Conservation (phyloP, 1,284 basidiomycete genomes). For the Cutaneotrichosporon cyanovorans region DNA sequence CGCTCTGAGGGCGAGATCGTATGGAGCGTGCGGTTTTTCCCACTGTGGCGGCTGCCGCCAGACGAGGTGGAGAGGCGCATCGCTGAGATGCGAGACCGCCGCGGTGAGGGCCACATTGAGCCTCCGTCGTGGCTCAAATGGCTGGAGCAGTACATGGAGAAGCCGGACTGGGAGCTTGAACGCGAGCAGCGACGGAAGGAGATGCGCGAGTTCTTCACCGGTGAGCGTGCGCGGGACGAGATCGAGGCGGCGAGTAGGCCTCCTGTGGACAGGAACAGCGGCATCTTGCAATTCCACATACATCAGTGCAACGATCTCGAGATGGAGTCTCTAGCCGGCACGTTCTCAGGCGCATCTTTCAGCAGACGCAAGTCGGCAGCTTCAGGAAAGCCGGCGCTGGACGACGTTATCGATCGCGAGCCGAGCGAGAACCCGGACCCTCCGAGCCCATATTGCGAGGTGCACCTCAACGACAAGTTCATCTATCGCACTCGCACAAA, state of each 20-base stretch:
- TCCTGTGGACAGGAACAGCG: conserved; percentile 29
- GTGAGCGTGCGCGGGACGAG: conserved; percentile 40
- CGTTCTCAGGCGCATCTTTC: conserved; percentile 25
- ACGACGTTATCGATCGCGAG: conserved; percentile 34
- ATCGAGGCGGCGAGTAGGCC: conserved; percentile 40
- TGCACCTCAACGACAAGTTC: conserved; percentile 48
- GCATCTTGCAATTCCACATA: conserved; percentile 43
- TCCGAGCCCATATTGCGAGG: conserved; percentile 45
- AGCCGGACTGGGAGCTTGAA: conserved; percentile 37
- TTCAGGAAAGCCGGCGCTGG: conserved; percentile 38
- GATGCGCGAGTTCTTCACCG: conserved; percentile 38
- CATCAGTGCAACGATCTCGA: conserved; percentile 44
- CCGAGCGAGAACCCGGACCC: conserved; percentile 39
- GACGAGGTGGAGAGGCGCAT: conserved; percentile 24
- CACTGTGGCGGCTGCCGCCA: conserved; percentile 37
- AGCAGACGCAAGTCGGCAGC: conserved; percentile 26
- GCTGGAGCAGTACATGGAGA: conserved; percentile 22
- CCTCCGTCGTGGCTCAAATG: conserved; percentile 32
- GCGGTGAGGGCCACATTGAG: conserved; percentile 8
- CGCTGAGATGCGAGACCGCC: conserved; percentile 3
- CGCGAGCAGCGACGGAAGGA: conserved; percentile 36
- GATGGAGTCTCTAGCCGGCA: conserved; percentile 32
- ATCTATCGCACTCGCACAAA: conserved; percentile 48
- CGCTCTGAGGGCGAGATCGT: conserved; percentile 29
- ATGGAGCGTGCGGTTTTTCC: conserved; percentile 42